A percentile compares a stretch with the other conserved stretches of the same genome.
phyloP scores from a whole-genome alignment of 2,329 filamentous ascomycete genomes.

The Sporothrix phasma region DNA sequence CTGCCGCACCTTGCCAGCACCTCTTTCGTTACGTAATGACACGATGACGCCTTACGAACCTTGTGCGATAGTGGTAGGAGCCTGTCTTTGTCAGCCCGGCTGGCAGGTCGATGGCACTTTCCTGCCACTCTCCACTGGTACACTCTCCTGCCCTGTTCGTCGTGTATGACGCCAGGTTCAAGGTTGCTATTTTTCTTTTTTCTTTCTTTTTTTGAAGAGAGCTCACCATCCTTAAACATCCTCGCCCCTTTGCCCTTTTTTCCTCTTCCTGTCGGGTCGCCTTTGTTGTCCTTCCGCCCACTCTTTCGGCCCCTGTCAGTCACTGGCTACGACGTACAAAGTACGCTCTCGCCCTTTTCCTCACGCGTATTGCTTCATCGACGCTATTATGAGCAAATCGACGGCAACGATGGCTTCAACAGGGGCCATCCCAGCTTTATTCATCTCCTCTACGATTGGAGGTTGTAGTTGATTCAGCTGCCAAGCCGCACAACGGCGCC shows the following conservation, averaged over 20 bases:
- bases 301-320: background rate
- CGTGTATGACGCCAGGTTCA: background rate
- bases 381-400: background rate
- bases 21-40: constrained; percentile 5
- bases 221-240: background rate
- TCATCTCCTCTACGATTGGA: background rate
- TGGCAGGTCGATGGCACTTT: background rate
- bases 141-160: background rate
- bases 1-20: background rate
- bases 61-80: background rate
- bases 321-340: too few species aligned
- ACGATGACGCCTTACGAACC: constrained; percentile 6
- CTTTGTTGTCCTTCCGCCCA: background rate
- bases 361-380: background rate
- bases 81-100: too few species aligned
- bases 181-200: background rate
- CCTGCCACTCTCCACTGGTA: background rate
- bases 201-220: too few species aligned
- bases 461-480: background rate
- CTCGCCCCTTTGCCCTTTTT: background rate
- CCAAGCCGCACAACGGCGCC: background rate
- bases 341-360: background rate
- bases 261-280: background rate
- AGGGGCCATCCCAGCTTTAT: background rate
- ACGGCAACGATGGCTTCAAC: background rate